phyloP scores from a whole-genome alignment of 208 protist species.

The Polymyxa betae region DNA sequence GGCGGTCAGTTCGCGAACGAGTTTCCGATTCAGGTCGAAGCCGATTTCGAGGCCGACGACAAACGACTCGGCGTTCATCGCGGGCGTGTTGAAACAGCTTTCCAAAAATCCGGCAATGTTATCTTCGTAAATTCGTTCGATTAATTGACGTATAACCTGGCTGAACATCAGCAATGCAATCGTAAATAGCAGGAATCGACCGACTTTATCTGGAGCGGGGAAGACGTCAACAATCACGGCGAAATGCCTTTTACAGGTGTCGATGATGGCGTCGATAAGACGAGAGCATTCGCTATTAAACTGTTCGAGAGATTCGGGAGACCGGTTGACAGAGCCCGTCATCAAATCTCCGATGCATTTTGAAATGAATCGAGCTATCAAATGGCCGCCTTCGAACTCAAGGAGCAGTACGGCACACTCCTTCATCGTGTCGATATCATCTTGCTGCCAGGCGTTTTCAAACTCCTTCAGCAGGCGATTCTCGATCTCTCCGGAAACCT shows the following conservation, averaged over 20 bases:
- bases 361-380: background rate
- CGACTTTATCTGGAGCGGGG: background rate
- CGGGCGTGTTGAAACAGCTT: background rate
- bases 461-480: constrained; percentile 10
- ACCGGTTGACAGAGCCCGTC: background rate
- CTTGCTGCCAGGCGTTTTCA: background rate
- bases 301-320: background rate
- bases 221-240: background rate
- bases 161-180: no score
- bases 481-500: background rate
- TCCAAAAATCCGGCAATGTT: background rate
- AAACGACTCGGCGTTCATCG: background rate
- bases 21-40: background rate
- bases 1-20: background rate
- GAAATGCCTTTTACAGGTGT: background rate
- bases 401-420: background rate
- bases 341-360: background rate
- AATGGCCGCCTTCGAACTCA: background rate
- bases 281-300: background rate
- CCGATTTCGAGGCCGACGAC: background rate
- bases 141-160: background rate
- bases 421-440: background rate
- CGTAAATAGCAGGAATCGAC: no score
- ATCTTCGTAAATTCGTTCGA: background rate
- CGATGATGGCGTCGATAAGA: background rate